A percentile compares a stretch with the other conserved stretches of the same genome.
These are phyloP conservation scores for Entonaema liquescens DNA, from an alignment of 495 filamentous ascomycete species.

Conservation along the genomic window DNA sequence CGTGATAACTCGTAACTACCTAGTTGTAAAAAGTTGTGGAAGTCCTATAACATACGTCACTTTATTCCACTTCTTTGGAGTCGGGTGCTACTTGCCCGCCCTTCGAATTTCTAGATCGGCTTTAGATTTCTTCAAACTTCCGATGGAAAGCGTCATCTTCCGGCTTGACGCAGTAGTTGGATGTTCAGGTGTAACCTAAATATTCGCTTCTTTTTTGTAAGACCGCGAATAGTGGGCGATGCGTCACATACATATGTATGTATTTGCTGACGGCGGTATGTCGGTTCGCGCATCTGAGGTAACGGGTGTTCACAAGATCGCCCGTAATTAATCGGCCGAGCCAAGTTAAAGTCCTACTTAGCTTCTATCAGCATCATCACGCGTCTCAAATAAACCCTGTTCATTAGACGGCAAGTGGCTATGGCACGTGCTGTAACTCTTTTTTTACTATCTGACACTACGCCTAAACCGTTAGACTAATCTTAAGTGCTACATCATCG, in stretches of 20 bases:
- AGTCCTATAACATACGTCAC: slow-evolving; percentile 11
- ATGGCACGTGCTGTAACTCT: slow-evolving; percentile 21
- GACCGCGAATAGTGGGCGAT: background rate
- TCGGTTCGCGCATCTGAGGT: background rate
- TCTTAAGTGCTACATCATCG: background rate
- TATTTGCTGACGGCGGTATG: background rate
- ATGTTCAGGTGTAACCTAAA: background rate
- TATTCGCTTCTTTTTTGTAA: background rate
- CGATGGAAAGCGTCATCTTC: slow-evolving; percentile 25
- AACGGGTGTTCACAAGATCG: slow-evolving; percentile 21
- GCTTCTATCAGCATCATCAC: background rate
- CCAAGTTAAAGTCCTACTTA: background rate
- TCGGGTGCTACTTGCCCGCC: slow-evolving; percentile 9
- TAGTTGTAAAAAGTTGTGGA: background rate
- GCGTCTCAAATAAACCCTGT: slow-evolving; percentile 9
- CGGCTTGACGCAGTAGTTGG: background rate
- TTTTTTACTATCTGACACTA: background rate
- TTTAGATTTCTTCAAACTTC: slow-evolving; percentile 10
- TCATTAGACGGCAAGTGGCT: background rate
- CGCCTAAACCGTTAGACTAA: too few species aligned
- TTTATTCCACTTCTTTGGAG: slow-evolving; percentile 13
- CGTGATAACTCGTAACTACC: background rate
- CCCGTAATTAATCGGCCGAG: slow-evolving; percentile 35
- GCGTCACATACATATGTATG: background rate
- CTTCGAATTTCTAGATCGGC: slow-evolving; percentile 13